These are phyloP conservation scores for Avicennia marina DNA, from an alignment of 257 asterid species.

Conservation along the genomic window DNA sequence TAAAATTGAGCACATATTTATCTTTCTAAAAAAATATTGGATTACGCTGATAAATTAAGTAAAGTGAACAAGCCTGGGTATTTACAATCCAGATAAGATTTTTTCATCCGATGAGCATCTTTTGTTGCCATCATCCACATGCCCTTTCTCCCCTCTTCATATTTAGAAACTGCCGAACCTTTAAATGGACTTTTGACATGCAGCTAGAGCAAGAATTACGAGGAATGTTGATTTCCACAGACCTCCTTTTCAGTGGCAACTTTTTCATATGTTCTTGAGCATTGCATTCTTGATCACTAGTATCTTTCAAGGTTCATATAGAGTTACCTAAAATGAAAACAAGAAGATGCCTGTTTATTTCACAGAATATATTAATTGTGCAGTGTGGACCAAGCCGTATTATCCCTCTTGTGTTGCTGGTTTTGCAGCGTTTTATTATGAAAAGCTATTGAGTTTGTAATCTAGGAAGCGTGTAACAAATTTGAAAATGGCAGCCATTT, in stretches of 20 bases:
- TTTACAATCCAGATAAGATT: too few species aligned
- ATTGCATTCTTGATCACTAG: neutral
- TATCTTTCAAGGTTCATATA: neutral
- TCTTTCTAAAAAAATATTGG: too few species aligned
- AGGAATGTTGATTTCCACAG: neutral
- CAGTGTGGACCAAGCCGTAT: slow-evolving; percentile 4
- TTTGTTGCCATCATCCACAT: too few species aligned
- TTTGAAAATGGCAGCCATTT: too few species aligned
- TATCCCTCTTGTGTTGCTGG: neutral
- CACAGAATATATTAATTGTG: neutral
- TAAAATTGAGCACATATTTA: too few species aligned
- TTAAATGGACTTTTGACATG: too few species aligned
- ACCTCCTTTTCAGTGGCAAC: neutral
- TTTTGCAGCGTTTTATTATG: slow-evolving; percentile 1
- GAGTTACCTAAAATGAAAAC: neutral
- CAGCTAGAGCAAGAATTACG: slow-evolving; percentile 20
- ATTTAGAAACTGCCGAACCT: too few species aligned
- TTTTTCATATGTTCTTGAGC: neutral
- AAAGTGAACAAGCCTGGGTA: too few species aligned
- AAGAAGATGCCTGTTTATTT: neutral
- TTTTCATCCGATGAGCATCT: too few species aligned
- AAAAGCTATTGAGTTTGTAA: neutral
- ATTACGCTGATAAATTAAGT: too few species aligned
- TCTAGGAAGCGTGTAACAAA: too few species aligned
- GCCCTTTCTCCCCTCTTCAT: too few species aligned